Conservation (phyloP, 306 rosid species). For the Hippophae gyantsensis region DNA sequence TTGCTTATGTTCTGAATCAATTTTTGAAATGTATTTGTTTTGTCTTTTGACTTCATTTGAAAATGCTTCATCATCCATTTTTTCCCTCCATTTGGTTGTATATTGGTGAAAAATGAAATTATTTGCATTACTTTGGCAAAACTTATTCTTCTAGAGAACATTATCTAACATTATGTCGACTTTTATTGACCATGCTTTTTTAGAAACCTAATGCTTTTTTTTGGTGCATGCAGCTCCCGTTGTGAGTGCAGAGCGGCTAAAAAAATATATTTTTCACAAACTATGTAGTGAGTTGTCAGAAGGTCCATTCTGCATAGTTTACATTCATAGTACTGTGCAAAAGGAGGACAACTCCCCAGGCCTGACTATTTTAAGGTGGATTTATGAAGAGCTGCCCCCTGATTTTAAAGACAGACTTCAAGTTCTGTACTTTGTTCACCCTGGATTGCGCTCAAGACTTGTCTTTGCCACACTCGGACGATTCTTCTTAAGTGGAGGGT, state of each 20-base stretch:
- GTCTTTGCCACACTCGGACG: conserved; percentile 80
- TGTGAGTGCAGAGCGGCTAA: conserved; percentile 72
- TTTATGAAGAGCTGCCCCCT: conserved; percentile 76
- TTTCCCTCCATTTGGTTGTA: neutral
- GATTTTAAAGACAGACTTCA: conserved; percentile 76
- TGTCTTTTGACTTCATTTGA: neutral
- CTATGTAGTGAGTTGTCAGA: conserved; percentile 61
- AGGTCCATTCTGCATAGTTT: conserved; percentile 73
- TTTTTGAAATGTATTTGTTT: neutral
- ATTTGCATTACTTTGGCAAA: neutral
- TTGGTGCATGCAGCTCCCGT: conserved; percentile 51
- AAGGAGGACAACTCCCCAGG: conserved; percentile 94
- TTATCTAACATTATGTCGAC: neutral
- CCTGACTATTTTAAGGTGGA: conserved; percentile 86
- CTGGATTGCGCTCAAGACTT: conserved; percentile 83
- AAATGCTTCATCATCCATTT: neutral
- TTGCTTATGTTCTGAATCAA: neutral
- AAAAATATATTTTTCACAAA: conserved; percentile 63
- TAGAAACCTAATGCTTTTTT: conserved; percentile 9
- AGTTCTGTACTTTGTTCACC: conserved; percentile 72
- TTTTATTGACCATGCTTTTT: conserved; percentile 6
- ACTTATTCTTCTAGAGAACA: neutral
- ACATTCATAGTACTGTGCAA: conserved; percentile 72
- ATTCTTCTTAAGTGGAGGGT: conserved; percentile 85
- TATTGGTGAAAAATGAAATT: neutral